Conservation (phyloP, 2,329 filamentous ascomycete genomes). For the Alternaria sp. region DNA sequence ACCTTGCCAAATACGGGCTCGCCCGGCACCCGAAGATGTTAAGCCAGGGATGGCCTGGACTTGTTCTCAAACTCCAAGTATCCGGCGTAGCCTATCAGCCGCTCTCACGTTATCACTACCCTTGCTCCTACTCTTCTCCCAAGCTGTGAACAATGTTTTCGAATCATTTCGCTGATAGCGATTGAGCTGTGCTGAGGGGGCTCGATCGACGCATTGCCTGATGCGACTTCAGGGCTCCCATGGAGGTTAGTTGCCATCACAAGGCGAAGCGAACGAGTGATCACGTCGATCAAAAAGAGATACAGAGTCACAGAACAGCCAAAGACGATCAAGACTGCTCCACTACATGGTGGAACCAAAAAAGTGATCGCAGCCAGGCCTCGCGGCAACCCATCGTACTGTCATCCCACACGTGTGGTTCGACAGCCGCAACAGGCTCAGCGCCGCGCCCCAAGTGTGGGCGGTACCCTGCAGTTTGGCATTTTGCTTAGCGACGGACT, state of each 20-base stretch:
- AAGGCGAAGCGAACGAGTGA: neutral
- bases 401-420: slow-evolving; percentile 43
- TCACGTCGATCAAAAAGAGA: slow-evolving; percentile 6
- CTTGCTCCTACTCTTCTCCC: slow-evolving; percentile 12
- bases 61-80: slow-evolving; percentile 7
- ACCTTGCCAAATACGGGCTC: slow-evolving; percentile 8
- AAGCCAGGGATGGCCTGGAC: slow-evolving; percentile 12
- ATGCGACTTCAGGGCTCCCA: slow-evolving; percentile 3
- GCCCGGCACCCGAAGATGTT: neutral
- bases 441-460: slow-evolving; percentile 18
- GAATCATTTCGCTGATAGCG: slow-evolving; percentile 23
- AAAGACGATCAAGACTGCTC: neutral
- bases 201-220: slow-evolving; percentile 4
- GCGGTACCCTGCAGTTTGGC: slow-evolving; percentile 27
- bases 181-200: neutral
- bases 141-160: slow-evolving; percentile 20
- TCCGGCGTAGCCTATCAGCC: slow-evolving; percentile 26
- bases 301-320: neutral
- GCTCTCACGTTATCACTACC: slow-evolving; percentile 26
- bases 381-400: slow-evolving; percentile 1
- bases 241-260: neutral
- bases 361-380: slow-evolving; percentile 4
- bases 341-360: neutral
- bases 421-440: slow-evolving; percentile 28
- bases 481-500: slow-evolving; percentile 27